Evolutionary conservation across 2,329 filamentous ascomycete species (phyloP), one percentile per base, ranked within the genome.

Genomic region (Lachnellula arida): DNA sequence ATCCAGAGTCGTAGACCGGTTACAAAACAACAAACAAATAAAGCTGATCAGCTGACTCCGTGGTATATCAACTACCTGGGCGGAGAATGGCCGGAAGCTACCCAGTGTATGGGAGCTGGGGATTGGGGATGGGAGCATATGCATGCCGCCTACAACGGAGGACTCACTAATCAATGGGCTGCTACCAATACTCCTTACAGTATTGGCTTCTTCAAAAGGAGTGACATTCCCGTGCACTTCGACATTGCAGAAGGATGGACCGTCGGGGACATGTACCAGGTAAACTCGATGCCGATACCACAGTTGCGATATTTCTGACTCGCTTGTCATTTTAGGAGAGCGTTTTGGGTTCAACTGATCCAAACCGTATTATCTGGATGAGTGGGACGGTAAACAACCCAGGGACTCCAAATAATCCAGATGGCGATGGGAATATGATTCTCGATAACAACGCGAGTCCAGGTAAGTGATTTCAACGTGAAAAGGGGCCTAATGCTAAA

Each of bases 11-110:
- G 5, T 15, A 39, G 37, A 19, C 32, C 44, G 49, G n/a, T 37
- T 53, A 28, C 28, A 28, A 28, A 28, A 28, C 28, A 28, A 2
- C 28, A 28, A 9, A 75, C 73, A 4, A 73, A 66, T 6, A 64
- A 74, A 35, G 71, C 76, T 14, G 72, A 76, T 9, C 71, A 67
- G 7, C 68, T 81, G 8, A 71, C 77, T 17, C 78, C 79, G 0
- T 81, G 75, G 74, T 76, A 81, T 58, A 67, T 81, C 12, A 80
- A 80, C 60, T 79, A 80, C 60, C 1, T 78, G 77, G 3, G 76
- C 75, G n/a, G 68, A 73, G 73, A 71, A 61, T 65, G 8, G 70
- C 78, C 44, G 75, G 78, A 2, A 57, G 37, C 50, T 40, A 81
- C 77, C 5, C 78, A 81, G 63, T 82, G 79, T 64, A 78, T 79